Evolutionary conservation across 1,139 yeast genomes (phyloP).

Genomic region (Zygosaccharomyces sapae): DNA sequence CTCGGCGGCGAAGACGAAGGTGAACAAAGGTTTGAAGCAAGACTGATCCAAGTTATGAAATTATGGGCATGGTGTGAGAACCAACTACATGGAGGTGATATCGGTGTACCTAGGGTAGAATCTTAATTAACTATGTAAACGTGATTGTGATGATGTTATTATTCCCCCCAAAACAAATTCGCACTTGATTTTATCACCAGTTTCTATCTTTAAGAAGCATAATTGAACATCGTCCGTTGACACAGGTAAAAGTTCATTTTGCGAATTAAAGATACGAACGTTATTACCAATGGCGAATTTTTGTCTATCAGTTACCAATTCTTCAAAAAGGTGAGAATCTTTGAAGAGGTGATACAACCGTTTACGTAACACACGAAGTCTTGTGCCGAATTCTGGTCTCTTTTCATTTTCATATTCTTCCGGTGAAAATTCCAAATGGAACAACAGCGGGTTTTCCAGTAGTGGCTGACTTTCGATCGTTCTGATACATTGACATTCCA

Average conservation of each 20-base stretch:
- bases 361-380: conserved; percentile 55
- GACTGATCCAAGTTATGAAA: conserved; percentile 52
- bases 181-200: conserved; percentile 59
- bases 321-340: conserved; percentile 45
- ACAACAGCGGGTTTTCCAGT: conserved; percentile 44
- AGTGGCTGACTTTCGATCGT: conserved; percentile 22
- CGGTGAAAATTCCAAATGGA: conserved; percentile 74
- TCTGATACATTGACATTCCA: conserved; percentile 45
- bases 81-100: conserved; percentile 42
- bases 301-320: conserved; percentile 15
- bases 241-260: conserved; percentile 30
- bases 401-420: conserved; percentile 59
- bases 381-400: conserved; percentile 67
- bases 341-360: conserved; percentile 52
- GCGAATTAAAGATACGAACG: conserved; percentile 37
- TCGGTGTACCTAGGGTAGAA: conserved; percentile 38
- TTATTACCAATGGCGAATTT: conserved; percentile 33
- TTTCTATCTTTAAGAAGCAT: conserved; percentile 59
- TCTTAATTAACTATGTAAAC: conserved; percentile 4
- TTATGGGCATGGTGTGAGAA: conserved; percentile 62
- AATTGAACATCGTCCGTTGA: conserved; percentile 48
- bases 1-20: conserved; percentile 14
- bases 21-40: conserved; percentile 37
- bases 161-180: conserved; percentile 34
- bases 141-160: not conserved